Conservation (phyloP, 495 filamentous ascomycete species). For the Aspergillus saccharolyticus region DNA sequence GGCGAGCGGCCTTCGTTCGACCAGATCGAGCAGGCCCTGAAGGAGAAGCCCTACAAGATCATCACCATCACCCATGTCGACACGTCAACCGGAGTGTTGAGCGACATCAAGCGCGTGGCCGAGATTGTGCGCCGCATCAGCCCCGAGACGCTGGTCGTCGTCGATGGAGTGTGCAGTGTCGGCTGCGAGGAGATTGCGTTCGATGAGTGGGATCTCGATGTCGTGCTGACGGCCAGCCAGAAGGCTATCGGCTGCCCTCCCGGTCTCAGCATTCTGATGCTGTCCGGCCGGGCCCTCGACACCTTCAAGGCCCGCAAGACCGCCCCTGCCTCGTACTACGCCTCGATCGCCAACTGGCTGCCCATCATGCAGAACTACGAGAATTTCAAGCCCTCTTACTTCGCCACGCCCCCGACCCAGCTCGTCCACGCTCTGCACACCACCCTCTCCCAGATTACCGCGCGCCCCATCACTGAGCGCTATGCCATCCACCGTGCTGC, state of each 20-base stretch:
- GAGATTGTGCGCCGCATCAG: slow-evolving; percentile 79
- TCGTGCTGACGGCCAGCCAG: slow-evolving; percentile 88
- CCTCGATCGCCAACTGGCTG: slow-evolving; percentile 93
- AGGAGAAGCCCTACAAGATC: slow-evolving; percentile 83
- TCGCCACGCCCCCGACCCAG: slow-evolving; percentile 93
- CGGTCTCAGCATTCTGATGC: slow-evolving; percentile 88
- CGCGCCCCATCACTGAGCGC: slow-evolving; percentile 67
- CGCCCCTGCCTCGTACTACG: slow-evolving; percentile 82
- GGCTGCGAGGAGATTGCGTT: slow-evolving; percentile 94
- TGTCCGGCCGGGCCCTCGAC: slow-evolving; percentile 83
- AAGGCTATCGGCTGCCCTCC: slow-evolving; percentile 96
- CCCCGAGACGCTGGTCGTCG: slow-evolving; percentile 82
- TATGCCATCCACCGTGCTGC: slow-evolving; percentile 72
- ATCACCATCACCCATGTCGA: slow-evolving; percentile 96
- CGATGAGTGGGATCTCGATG: slow-evolving; percentile 90
- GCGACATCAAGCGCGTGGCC: slow-evolving; percentile 77
- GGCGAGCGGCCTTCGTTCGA: slow-evolving; percentile 82
- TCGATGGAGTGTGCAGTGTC: slow-evolving; percentile 95
- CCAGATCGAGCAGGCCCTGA: slow-evolving; percentile 80
- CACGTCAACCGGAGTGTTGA: slow-evolving; percentile 91
- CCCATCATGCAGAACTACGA: slow-evolving; percentile 99
- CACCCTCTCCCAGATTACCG: slow-evolving; percentile 79
- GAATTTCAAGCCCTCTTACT: slow-evolving; percentile 93
- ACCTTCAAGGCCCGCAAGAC: slow-evolving; percentile 72
- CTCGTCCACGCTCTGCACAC: slow-evolving; percentile 93